phyloP scores from a whole-genome alignment of 768 basidiomycete species.

The Kwoniella sp. region DNA sequence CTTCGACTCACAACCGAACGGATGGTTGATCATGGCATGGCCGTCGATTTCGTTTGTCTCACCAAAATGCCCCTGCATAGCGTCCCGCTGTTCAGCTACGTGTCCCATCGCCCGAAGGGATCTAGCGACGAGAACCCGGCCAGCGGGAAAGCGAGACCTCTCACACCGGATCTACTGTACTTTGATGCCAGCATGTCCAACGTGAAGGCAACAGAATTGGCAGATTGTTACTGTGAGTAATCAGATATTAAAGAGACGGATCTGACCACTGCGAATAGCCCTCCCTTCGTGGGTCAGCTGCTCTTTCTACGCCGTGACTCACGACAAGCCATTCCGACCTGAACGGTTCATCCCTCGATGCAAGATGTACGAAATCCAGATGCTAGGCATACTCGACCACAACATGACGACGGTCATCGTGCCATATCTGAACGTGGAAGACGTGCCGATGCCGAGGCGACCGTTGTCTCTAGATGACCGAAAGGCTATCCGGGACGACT shows the following conservation, averaged over 20 bases:
- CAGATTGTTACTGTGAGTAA: slow-evolving; percentile 45
- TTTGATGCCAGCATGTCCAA: slow-evolving; percentile 32
- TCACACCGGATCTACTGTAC: slow-evolving; percentile 52
- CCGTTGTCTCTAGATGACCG: slow-evolving; percentile 25
- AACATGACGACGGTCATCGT: slow-evolving; percentile 87
- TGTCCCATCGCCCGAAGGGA: slow-evolving; percentile 56
- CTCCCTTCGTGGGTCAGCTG: slow-evolving; percentile 51
- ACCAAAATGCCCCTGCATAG: slow-evolving; percentile 88
- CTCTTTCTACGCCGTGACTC: slow-evolving; percentile 51
- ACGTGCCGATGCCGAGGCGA: slow-evolving; percentile 14
- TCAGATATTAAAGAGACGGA: too few relatives aligned
- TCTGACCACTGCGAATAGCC: too few relatives aligned
- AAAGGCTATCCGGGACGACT: slow-evolving; percentile 27
- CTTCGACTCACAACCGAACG: slow-evolving; percentile 87
- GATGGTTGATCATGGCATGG: slow-evolving; percentile 88
- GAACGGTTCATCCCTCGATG: slow-evolving; percentile 83
- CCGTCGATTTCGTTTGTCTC: slow-evolving; percentile 78
- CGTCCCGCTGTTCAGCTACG: slow-evolving; percentile 88
- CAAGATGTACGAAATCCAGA: slow-evolving; percentile 96
- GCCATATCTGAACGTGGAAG: slow-evolving; percentile 53
- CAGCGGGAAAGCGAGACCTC: slow-evolving; percentile 43
- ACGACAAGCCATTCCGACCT: slow-evolving; percentile 52
- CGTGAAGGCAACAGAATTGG: slow-evolving; percentile 28
- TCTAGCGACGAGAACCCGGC: slow-evolving; percentile 8
- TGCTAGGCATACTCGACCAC: slow-evolving; percentile 85